These are phyloP conservation scores for Phytopythium montanum DNA, from an alignment of 352 stramenopile species.

Conservation along the genomic window DNA sequence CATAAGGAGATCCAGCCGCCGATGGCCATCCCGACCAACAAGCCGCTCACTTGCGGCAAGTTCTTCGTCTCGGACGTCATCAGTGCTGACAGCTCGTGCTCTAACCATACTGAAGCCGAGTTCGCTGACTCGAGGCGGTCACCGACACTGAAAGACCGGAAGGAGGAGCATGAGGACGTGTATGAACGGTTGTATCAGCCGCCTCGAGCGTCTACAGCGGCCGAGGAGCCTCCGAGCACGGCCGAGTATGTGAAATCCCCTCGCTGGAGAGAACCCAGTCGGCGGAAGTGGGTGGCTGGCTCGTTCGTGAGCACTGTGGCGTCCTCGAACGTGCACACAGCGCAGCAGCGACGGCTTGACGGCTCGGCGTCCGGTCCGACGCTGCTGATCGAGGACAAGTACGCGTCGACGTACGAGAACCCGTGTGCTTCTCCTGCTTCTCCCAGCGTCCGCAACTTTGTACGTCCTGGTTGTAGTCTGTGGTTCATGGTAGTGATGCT, in stretches of 20 bases:
- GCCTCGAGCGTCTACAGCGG: constrained; percentile 14
- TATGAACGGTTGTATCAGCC: constrained; percentile 29
- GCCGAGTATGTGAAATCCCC: constrained; percentile 55
- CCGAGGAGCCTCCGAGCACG: constrained; percentile 30
- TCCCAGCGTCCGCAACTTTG: constrained; percentile 15
- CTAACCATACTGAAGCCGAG: constrained; percentile 16
- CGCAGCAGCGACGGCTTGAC: constrained; percentile 42
- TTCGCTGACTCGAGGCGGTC: constrained; percentile 20
- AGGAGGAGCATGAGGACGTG: constrained; percentile 13
- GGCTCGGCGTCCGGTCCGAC: constrained; percentile 28
- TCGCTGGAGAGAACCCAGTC: constrained; percentile 48
- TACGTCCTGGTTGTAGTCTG: constrained; percentile 5
- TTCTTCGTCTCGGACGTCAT: constrained; percentile 59
- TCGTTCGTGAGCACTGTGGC: constrained; percentile 47
- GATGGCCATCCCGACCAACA: constrained; percentile 52
- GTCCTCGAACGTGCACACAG: constrained; percentile 43
- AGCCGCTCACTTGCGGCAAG: constrained; percentile 49
- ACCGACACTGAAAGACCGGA: constrained; percentile 17
- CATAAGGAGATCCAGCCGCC: constrained; percentile 68
- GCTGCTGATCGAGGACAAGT: constrained; percentile 42
- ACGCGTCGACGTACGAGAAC: constrained; percentile 17
- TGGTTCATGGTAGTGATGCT: background rate
- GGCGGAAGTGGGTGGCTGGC: constrained; percentile 43
- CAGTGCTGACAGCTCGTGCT: constrained; percentile 2
- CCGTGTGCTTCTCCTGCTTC: constrained; percentile 13